phyloP scores from a whole-genome alignment of 2,329 filamentous ascomycete species.

The Tolypocladium tundrense region DNA sequence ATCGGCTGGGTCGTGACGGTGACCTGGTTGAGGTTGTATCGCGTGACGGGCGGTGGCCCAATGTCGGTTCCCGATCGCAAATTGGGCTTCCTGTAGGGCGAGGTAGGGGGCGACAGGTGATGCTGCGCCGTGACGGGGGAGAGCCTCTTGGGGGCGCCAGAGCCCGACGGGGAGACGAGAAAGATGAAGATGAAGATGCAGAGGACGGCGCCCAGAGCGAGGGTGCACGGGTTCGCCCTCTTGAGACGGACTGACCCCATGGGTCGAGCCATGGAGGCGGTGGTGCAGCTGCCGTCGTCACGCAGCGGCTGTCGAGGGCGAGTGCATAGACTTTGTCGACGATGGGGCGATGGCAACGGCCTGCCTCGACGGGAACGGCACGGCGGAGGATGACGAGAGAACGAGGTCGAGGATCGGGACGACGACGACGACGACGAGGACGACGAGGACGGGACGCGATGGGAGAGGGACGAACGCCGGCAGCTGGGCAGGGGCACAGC shows the following conservation, averaged over 20 bases:
- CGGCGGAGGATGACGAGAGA: background rate
- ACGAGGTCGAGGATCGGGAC: no score
- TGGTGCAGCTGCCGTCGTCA: constrained; percentile 1
- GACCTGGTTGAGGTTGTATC: constrained; percentile 92
- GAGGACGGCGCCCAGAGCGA: constrained; percentile 61
- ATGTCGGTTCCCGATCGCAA: constrained; percentile 18
- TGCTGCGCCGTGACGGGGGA: constrained; percentile 36
- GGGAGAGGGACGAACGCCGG: background rate
- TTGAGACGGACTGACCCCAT: constrained; percentile 62
- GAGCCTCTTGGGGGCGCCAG: constrained; percentile 32
- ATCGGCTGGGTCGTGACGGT: constrained; percentile 70
- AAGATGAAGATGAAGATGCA: constrained; percentile 63
- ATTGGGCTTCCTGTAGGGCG: constrained; percentile 30
- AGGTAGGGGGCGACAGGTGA: constrained; percentile 32
- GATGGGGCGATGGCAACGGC: background rate
- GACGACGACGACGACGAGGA: background rate
- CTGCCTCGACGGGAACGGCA: background rate
- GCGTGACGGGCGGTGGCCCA: constrained; percentile 70
- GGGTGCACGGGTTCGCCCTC: constrained; percentile 67
- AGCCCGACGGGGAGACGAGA: constrained; percentile 43
- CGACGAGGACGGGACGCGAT: background rate
- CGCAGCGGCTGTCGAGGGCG: constrained; percentile 4
- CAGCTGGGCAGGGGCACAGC: background rate
- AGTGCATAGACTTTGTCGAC: constrained; percentile 3
- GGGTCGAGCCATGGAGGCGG: constrained; percentile 40